Conservation (phyloP, 495 filamentous ascomycete species). For the Aspergillus bridgeri region DNA sequence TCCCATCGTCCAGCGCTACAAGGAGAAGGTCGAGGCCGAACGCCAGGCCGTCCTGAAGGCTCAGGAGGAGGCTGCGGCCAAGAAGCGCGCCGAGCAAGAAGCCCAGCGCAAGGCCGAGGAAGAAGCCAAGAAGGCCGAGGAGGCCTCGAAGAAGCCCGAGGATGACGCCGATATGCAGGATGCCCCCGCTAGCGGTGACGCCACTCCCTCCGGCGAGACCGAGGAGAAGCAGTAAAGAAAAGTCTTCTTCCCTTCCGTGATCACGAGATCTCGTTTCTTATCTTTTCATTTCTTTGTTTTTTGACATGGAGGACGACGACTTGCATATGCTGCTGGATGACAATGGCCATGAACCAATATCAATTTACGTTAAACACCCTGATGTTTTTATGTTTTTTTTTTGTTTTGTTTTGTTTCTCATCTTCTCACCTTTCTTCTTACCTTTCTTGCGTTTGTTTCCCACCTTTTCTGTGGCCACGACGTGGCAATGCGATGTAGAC, state of each 20-base stretch:
- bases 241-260: slow-evolving; percentile 5
- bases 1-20: slow-evolving; percentile 90
- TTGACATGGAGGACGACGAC: slow-evolving; percentile 6
- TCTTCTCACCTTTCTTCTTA: slow-evolving; percentile 1
- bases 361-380: slow-evolving; percentile 17
- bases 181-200: slow-evolving; percentile 41
- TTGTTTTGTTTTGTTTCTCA: slow-evolving; percentile 7
- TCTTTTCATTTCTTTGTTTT: slow-evolving; percentile 5
- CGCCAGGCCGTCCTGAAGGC: slow-evolving; percentile 70
- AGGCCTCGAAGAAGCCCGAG: slow-evolving; percentile 41
- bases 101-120: slow-evolving; percentile 55
- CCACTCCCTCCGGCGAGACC: slow-evolving; percentile 31
- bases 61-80: slow-evolving; percentile 77
- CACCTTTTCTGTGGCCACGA: slow-evolving; percentile 3
- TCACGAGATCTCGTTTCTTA: not conserved
- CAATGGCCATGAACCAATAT: slow-evolving; percentile 24
- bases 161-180: slow-evolving; percentile 57
- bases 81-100: slow-evolving; percentile 73
- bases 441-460: slow-evolving; percentile 11
- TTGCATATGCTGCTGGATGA: slow-evolving; percentile 18
- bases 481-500: slow-evolving; percentile 7
- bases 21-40: slow-evolving; percentile 89
- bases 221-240: slow-evolving; percentile 45
- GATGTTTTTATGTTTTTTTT: slow-evolving; percentile 6
- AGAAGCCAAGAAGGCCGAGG: slow-evolving; percentile 49